Evolutionary conservation across 139 green algal species (phyloP).

Genomic region (Penium margaritaceum): DNA sequence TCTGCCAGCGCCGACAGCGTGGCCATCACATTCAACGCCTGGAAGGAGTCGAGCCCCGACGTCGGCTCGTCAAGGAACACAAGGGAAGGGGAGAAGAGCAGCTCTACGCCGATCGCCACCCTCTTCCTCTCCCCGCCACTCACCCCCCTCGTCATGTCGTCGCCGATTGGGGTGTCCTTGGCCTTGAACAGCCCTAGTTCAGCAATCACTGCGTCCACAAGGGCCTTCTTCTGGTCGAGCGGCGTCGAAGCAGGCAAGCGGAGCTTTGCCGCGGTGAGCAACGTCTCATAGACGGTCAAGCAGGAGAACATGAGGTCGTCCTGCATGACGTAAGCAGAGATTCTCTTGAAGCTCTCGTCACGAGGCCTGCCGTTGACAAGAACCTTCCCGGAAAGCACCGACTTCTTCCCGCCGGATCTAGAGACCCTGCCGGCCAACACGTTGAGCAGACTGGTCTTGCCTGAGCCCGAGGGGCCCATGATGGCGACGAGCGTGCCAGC

Average conservation of each 20-base stretch:
- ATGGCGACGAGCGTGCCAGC: no score
- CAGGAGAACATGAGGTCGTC: slow-evolving; percentile 38
- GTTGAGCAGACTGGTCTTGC: slow-evolving; percentile 55
- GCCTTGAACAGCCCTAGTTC: slow-evolving; percentile 39
- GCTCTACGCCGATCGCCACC: slow-evolving; percentile 33
- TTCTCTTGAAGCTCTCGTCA: slow-evolving; percentile 31
- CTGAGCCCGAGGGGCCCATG: no score
- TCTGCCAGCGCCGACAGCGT: slow-evolving; percentile 29
- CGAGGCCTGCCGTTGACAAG: slow-evolving; percentile 38
- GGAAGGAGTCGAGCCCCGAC: slow-evolving; percentile 43
- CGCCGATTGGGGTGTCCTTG: slow-evolving; percentile 21
- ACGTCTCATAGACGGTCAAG: slow-evolving; percentile 46
- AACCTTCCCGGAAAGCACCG: slow-evolving; percentile 23
- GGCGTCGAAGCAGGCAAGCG: slow-evolving; percentile 40
- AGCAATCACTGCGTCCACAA: slow-evolving; percentile 44
- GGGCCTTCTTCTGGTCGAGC: slow-evolving; percentile 24
- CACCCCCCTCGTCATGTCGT: slow-evolving; percentile 15
- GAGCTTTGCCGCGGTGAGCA: slow-evolving; percentile 41
- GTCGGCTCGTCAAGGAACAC: slow-evolving; percentile 40
- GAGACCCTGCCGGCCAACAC: slow-evolving; percentile 44
- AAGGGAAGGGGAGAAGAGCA: slow-evolving; percentile 38
- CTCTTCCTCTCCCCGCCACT: slow-evolving; percentile 35
- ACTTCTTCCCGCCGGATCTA: not conserved
- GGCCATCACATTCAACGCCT: slow-evolving; percentile 50
- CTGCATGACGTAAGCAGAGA: slow-evolving; percentile 50